Conservation (phyloP, 2,329 filamentous ascomycete species). For the Epichloe brachyelytri region DNA sequence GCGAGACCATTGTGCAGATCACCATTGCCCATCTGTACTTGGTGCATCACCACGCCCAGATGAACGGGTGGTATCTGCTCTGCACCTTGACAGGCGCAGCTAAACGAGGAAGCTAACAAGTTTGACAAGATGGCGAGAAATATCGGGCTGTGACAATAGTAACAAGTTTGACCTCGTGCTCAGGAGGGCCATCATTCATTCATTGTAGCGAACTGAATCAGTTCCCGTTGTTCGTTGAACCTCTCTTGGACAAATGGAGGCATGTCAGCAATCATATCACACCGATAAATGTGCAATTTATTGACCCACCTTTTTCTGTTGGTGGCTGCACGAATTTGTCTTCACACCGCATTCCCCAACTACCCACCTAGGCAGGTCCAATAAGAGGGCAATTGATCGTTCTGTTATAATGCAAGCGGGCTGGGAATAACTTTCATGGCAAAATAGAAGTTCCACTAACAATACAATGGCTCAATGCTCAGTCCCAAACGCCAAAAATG, state of each 20-base stretch:
- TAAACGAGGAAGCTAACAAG: no score
- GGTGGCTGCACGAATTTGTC: neutral
- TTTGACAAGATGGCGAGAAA: no score
- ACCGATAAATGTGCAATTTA: neutral
- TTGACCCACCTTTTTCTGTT: neutral
- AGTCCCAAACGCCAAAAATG: slow-evolving; percentile 1
- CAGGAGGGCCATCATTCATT: no score
- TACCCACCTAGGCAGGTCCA: neutral
- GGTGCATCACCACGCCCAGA: slow-evolving; percentile 16
- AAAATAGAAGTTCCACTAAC: neutral
- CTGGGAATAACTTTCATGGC: no score
- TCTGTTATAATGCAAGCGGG: no score
- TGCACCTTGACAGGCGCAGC: slow-evolving; percentile 14
- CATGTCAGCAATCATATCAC: no score
- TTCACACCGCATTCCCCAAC: neutral
- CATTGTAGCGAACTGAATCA: no score
- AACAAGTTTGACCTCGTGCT: no score
- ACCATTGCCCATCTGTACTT: slow-evolving; percentile 23
- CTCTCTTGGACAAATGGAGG: no score
- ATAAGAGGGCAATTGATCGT: no score
- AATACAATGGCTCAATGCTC: neutral
- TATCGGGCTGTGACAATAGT: no score
- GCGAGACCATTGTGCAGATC: slow-evolving; percentile 24
- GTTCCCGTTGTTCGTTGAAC: no score
- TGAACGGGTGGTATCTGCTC: slow-evolving; percentile 18